A percentile compares a stretch with the other conserved stretches of the same genome.
These are phyloP conservation scores for Dictyostelium firmibasis DNA, from an alignment of 78 protist species.

Conservation along the genomic window DNA sequence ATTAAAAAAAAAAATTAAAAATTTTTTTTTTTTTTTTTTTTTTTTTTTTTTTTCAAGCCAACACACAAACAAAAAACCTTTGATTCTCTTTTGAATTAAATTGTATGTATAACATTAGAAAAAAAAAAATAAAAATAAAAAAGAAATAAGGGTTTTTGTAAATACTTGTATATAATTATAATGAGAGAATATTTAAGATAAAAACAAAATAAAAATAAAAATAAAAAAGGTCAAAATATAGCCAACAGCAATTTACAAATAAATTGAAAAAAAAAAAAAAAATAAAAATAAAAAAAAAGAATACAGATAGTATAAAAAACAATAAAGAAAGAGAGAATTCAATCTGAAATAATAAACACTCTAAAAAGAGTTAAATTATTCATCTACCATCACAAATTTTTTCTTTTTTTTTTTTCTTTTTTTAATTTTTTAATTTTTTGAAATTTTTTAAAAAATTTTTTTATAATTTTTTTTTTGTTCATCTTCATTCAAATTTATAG, in stretches of 20 bases:
- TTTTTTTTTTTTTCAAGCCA: background rate
- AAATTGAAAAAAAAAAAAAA: too few species aligned
- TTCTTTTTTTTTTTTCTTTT: too few species aligned
- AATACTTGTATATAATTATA: background rate
- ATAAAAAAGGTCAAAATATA: background rate
- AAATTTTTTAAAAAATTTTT: background rate
- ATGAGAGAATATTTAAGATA: too few species aligned
- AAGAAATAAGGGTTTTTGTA: too few species aligned
- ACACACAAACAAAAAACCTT: background rate
- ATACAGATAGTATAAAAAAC: too few species aligned
- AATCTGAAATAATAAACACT: background rate
- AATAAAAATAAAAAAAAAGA: too few species aligned
- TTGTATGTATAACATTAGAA: background rate
- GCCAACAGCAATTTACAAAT: too few species aligned
- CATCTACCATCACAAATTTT: background rate
- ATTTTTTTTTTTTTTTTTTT: too few species aligned
- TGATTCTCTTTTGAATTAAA: background rate
- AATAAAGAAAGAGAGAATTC: too few species aligned
- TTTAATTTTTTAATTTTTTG: background rate
- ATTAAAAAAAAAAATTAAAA: too few species aligned
- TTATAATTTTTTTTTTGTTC: background rate
- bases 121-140: too few species aligned
- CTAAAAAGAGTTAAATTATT: background rate
- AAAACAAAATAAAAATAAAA: background rate
- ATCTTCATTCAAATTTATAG: background rate